phyloP scores from a whole-genome alignment of 2,329 filamentous ascomycete genomes.

The Byssochlamys sp. region DNA sequence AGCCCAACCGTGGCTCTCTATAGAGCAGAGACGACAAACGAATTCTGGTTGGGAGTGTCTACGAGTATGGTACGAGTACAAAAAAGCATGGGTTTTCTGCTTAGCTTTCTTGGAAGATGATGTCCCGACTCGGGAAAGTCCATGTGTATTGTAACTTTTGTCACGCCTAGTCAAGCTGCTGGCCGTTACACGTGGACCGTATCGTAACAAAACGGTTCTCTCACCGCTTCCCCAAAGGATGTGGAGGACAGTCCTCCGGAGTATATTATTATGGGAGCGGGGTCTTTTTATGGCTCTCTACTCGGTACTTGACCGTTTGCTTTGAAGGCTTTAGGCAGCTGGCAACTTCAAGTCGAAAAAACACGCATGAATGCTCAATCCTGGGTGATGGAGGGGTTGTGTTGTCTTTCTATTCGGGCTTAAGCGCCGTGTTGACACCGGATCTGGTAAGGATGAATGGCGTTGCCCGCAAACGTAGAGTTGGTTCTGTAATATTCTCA shows the following conservation, averaged over 20 bases:
- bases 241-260: not conserved
- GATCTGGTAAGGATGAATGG: not conserved
- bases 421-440: not conserved
- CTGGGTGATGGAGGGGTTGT: not conserved
- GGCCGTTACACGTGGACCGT: not conserved
- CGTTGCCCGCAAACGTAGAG: not conserved
- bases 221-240: not conserved
- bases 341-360: not conserved
- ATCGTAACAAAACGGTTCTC: not conserved
- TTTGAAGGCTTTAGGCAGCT: not conserved
- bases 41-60: not conserved
- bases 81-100: not conserved
- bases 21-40: not conserved
- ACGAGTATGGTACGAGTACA: no score
- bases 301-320: not conserved
- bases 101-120: not conserved
- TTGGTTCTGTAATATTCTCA: not conserved
- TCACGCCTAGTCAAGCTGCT: not conserved
- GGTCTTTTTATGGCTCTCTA: not conserved
- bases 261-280: not conserved
- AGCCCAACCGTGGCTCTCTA: not conserved
- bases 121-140: not conserved
- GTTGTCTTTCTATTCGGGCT: constrained; percentile 2
- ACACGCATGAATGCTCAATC: not conserved
- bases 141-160: not conserved